A percentile compares a stretch with the other conserved stretches of the same genome.
Conservation (phyloP, 2,329 filamentous ascomycete species). For the Amauroascus verrucosus region DNA sequence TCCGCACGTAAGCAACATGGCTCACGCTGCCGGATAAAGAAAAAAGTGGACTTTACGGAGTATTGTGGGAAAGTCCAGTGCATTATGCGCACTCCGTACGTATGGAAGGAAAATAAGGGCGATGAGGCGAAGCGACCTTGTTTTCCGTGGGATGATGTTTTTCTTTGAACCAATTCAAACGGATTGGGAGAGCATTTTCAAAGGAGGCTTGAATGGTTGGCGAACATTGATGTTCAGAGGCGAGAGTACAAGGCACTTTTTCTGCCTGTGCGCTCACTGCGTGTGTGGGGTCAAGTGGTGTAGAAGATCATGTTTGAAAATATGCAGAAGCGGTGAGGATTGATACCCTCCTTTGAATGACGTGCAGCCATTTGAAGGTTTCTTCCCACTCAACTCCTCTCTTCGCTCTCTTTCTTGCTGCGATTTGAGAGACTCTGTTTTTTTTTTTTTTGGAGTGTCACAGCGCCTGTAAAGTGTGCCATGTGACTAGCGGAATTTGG, state of each 20-base stretch:
- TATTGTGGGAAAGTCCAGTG: background rate
- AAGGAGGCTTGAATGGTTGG: constrained; percentile 7
- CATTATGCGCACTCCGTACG: background rate
- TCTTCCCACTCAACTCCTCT: background rate
- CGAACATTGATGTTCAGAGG: background rate
- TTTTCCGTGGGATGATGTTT: background rate
- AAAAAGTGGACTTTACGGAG: background rate
- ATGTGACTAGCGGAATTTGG: background rate
- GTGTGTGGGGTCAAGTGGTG: constrained; percentile 8
- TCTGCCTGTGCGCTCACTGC: background rate
- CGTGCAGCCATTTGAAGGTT: background rate
- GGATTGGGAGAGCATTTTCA: background rate
- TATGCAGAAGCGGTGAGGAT: constrained; percentile 8
- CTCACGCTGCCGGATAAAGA: background rate
- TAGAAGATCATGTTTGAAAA: constrained; percentile 9
- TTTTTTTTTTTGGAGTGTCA: background rate
- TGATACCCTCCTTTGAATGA: constrained; percentile 7
- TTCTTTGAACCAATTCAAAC: background rate
- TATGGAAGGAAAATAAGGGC: background rate
- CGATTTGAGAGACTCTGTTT: background rate
- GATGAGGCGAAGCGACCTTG: background rate
- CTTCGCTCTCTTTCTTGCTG: background rate
- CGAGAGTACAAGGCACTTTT: background rate
- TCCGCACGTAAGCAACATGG: background rate
- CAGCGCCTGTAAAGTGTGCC: background rate